Conservation (phyloP, 2,329 filamentous ascomycete genomes). For the Neospermospora avenae region DNA sequence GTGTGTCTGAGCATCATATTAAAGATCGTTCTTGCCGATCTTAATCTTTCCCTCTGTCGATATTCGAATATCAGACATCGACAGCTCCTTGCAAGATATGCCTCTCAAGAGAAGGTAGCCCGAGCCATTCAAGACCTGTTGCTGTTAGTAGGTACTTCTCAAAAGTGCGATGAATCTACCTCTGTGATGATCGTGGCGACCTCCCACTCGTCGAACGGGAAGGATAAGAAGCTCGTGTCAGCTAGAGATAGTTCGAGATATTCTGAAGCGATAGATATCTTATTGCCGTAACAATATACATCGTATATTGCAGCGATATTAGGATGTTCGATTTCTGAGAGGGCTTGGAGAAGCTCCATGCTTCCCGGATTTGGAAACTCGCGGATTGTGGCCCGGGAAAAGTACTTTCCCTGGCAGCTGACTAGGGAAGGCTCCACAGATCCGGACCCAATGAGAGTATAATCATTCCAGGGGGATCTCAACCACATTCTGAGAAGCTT, state of each 20-base stretch:
- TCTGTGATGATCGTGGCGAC: constrained; percentile 10
- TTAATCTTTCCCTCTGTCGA: constrained; percentile 9
- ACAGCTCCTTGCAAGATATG: constrained; percentile 11
- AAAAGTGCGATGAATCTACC: constrained; percentile 10
- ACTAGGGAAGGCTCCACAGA: not conserved
- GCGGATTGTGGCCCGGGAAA: not conserved
- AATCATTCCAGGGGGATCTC: not conserved
- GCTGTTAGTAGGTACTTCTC: constrained; percentile 5
- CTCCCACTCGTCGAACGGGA: constrained; percentile 12
- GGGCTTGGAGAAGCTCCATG: constrained; percentile 18
- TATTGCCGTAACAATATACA: constrained; percentile 10
- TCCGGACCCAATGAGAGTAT: not conserved
- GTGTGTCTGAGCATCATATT: not conserved
- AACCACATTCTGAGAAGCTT: not conserved
- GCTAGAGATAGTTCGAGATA: constrained; percentile 13
- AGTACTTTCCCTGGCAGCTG: constrained; percentile 3
- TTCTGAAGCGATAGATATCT: constrained; percentile 5
- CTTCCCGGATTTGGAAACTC: constrained; percentile 5
- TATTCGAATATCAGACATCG: constrained; percentile 9
- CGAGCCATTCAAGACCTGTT: constrained; percentile 9
- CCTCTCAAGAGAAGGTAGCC: constrained; percentile 11
- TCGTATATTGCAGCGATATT: constrained; percentile 13
- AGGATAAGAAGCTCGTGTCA: constrained; percentile 5
- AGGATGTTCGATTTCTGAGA: constrained; percentile 7
- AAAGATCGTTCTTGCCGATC: constrained; percentile 1